Evolutionary conservation across 1,139 yeast genomes (phyloP), one percentile per base, ranked within the genome.

Genomic region (Lodderomyces oxycetoniae): DNA sequence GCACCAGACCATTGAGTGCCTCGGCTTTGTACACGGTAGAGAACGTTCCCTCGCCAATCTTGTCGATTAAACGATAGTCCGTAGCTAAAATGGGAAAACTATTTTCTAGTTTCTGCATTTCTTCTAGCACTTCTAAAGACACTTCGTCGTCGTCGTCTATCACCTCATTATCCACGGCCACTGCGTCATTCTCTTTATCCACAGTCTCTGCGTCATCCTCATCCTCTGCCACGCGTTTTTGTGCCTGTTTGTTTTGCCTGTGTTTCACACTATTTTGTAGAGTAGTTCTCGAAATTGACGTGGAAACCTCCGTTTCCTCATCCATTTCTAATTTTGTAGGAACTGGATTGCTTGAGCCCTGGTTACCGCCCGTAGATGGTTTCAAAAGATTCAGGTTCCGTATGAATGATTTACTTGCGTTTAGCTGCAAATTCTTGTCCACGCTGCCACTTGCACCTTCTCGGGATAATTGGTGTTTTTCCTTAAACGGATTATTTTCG

Each of bases 1-100:
- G 62, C 32, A 59, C 57, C 10, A 61, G 48, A 1, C 74, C 75
- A 38, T 63, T 63, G 33, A 79, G 53, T 37, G 89, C 95, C 41
- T 79, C 79, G 0, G 97, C 96, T 52, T 83, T 83, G 66, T 87
- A 91, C 4, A 91, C 96, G 1, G 88, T 77, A 15, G 95, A 84
- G 50, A 88, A 88, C 0, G 97, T 88, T 17, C 97, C 96, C 55
- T 89, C 96, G 9, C 98, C 99, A 44, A 89, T 85, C 53, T 89
- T 85, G 48, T 86, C 93, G 23, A 85, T 60, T 16, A 91, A 62
- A 27, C 78, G 66, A 50, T 83, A 89, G 32, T 76, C 71, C 19
- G 65, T 61, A 1, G 76, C 61, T 30, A 89, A 63, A 1, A 71
- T 71, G 3, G 80, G 80, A 50, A 89, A 87, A 23, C 80, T 68